Evolutionary conservation across 1,139 yeast species (phyloP).

Genomic region (Sugiyamaella castrensis): DNA sequence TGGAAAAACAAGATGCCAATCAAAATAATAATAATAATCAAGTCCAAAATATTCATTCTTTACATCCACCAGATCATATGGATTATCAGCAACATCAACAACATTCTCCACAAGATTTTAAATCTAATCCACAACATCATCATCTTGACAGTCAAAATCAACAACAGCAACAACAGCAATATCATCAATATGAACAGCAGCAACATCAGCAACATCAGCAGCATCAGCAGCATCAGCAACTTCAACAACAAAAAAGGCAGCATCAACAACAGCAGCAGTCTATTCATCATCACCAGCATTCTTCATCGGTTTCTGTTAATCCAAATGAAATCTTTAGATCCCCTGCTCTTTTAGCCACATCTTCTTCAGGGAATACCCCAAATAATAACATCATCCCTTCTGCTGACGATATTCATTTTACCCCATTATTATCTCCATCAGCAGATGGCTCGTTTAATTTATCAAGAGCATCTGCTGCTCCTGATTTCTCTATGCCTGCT

Average conservation of each 20-base stretch:
- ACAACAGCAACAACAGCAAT: constrained; percentile 10
- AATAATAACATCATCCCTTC: constrained; percentile 12
- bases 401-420: constrained; percentile 41
- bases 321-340: constrained; percentile 29
- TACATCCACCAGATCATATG: constrained; percentile 10
- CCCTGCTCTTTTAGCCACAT: constrained; percentile 26
- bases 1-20: not conserved
- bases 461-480: constrained; percentile 41
- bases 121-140: not conserved
- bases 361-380: constrained; percentile 11
- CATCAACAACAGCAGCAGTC: constrained; percentile 1
- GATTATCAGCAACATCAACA: constrained; percentile 13
- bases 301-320: constrained; percentile 17
- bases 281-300: not conserved
- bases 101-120: constrained; percentile 2
- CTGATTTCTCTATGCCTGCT: constrained; percentile 34
- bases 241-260: constrained; percentile 8
- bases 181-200: constrained; percentile 6
- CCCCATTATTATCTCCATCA: constrained; percentile 76
- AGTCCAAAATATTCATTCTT: not conserved
- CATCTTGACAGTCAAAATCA: not conserved
- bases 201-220: constrained; percentile 4
- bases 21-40: constrained; percentile 6
- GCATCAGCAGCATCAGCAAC: constrained; percentile 1
- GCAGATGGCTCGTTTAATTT: constrained; percentile 44